These are phyloP conservation scores for Solanum dulcamara DNA, from an alignment of 257 asterid genomes.

Conservation along the genomic window DNA sequence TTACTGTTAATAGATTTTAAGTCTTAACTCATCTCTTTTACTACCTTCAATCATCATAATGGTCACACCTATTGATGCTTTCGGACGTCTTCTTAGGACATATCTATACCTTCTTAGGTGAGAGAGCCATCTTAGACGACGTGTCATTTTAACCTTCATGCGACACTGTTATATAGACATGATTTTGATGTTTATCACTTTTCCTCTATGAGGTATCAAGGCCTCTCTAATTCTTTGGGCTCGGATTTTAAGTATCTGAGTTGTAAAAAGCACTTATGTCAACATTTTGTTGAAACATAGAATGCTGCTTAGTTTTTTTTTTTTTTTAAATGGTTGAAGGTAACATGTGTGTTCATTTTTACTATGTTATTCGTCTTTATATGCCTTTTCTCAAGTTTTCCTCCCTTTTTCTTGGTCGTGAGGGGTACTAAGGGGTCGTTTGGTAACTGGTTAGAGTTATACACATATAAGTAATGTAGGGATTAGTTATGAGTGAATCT, in stretches of 20 bases:
- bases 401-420: not conserved
- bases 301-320: not conserved
- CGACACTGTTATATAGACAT: not conserved
- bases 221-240: not conserved
- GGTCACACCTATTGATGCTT: not conserved
- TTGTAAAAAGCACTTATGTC: not conserved
- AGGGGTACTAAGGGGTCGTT: not conserved
- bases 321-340: not conserved
- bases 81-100: not conserved
- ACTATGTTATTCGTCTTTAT: not conserved
- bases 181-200: not conserved
- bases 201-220: not conserved
- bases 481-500: too few species aligned
- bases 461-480: not conserved
- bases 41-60: not conserved
- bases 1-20: not conserved
- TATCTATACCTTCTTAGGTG: not conserved
- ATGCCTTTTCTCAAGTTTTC: not conserved
- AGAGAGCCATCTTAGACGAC: not conserved
- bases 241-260: not conserved
- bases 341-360: not conserved
- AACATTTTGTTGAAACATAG: not conserved
- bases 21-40: not conserved
- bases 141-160: not conserved
- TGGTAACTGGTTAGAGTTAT: not conserved